Conservation (phyloP, 2,329 filamentous ascomycete genomes). For the Coniosporium tulheliwenetii region DNA sequence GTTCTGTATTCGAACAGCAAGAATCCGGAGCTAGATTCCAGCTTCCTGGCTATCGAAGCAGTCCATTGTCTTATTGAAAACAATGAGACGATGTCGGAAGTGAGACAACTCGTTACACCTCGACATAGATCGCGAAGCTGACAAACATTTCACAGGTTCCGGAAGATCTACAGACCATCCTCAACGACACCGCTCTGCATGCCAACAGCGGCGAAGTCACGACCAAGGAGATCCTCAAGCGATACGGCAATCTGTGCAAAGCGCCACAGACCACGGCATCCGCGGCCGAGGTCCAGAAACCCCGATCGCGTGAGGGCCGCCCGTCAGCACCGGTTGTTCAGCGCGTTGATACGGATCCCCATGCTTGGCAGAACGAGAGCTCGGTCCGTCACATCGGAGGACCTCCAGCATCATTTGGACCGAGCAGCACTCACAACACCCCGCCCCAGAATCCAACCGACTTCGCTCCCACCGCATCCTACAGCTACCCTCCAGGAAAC, state of each 20-base stretch:
- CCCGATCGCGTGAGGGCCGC: conserved; percentile 27
- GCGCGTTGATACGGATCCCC: conserved; percentile 75
- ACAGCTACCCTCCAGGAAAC: conserved; percentile 11
- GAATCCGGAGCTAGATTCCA: conserved; percentile 48
- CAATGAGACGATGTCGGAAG: conserved; percentile 95
- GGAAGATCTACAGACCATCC: conserved; percentile 72
- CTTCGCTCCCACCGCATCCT: conserved; percentile 16
- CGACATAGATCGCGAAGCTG: background rate
- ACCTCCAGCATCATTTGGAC: conserved; percentile 2
- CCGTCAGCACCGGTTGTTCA: conserved; percentile 41
- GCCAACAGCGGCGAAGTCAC: conserved; percentile 75
- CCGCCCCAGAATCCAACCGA: conserved; percentile 14
- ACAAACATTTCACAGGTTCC: conserved; percentile 52
- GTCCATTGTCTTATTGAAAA: conserved; percentile 82
- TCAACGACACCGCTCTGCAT: conserved; percentile 72
- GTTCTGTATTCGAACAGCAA: conserved; percentile 58
- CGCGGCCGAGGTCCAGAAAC: conserved; percentile 39
- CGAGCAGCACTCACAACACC: conserved; percentile 10
- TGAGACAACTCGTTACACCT: conserved; percentile 31
- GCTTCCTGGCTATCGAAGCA: conserved; percentile 84
- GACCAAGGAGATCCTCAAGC: conserved; percentile 90
- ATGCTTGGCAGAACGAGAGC: conserved; percentile 65
- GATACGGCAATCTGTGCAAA: conserved; percentile 72
- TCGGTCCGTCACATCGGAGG: conserved; percentile 59
- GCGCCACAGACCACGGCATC: conserved; percentile 41